Conservation (phyloP, 2,329 filamentous ascomycete genomes). For the Beauveria medogensis region DNA sequence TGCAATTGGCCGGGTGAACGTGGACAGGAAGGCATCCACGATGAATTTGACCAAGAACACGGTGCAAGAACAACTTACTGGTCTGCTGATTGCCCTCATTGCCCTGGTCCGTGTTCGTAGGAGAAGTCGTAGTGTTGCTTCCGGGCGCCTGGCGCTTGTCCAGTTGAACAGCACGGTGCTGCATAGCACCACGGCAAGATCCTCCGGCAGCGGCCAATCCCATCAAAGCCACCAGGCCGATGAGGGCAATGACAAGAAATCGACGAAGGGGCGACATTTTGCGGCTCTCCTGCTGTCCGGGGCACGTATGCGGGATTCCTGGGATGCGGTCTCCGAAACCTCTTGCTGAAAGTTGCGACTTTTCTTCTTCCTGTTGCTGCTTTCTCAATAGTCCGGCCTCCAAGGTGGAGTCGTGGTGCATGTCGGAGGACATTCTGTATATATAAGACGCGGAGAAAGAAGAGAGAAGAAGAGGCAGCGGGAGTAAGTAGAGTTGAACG, state of each 20-base stretch:
- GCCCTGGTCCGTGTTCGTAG: not conserved
- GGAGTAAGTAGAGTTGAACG: not conserved
- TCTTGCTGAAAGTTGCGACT: slow-evolving; percentile 3
- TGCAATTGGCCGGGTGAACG: not conserved
- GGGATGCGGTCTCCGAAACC: slow-evolving; percentile 2
- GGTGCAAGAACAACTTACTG: not conserved
- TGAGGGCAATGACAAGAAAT: slow-evolving; percentile 17
- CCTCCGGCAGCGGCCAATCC: slow-evolving; percentile 3
- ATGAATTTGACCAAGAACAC: not conserved
- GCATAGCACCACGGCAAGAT: not conserved
- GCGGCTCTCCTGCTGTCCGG: not conserved
- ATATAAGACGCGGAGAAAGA: not conserved
- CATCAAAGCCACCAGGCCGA: slow-evolving; percentile 34
- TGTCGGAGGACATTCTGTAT: slow-evolving; percentile 3
- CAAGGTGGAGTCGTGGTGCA: slow-evolving; percentile 4
- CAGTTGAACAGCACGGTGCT: not conserved
- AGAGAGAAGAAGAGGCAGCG: not conserved
- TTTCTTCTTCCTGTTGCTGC: slow-evolving; percentile 8
- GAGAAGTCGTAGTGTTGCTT: slow-evolving; percentile 6
- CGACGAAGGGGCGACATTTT: slow-evolving; percentile 7
- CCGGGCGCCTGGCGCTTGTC: slow-evolving; percentile 4
- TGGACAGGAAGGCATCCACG: not conserved
- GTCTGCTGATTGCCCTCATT: not conserved
- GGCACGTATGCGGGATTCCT: not conserved
- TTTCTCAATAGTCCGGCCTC: slow-evolving; percentile 10